Evolutionary conservation across 2,329 filamentous ascomycete species (phyloP).

Genomic region (Metarhizium robertsii): DNA sequence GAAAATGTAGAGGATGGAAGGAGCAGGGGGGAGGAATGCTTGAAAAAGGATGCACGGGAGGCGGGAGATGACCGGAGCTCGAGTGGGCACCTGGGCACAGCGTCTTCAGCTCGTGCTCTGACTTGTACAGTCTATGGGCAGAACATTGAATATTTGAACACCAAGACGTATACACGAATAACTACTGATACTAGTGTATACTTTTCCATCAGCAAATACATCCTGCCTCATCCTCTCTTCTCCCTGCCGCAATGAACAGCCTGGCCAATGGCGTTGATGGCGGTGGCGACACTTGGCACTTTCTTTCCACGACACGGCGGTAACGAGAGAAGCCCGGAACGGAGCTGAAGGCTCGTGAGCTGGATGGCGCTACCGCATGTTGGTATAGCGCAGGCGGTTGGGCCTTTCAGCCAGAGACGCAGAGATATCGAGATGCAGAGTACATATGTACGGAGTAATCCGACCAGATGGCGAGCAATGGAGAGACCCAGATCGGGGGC

Average conservation of each 20-base stretch:
- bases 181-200: no score
- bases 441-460: background rate
- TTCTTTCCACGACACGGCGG: no score
- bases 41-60: background rate
- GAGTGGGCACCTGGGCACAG: no score
- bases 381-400: constrained; percentile 4
- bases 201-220: no score
- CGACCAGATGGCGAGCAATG: background rate
- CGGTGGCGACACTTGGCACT: background rate
- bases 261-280: background rate
- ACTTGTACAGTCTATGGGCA: no score
- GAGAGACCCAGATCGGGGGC: background rate
- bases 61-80: no score
- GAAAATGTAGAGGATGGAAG: background rate
- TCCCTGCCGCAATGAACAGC: background rate
- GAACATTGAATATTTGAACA: no score
- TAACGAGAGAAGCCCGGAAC: no score
- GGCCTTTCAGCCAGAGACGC: background rate
- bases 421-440: background rate
- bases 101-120: no score
- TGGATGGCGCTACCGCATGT: constrained; percentile 10
- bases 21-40: background rate
- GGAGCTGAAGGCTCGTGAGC: background rate
- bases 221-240: no score
- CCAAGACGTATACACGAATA: no score